These are phyloP conservation scores for Theileria annulata DNA, from an alignment of 169 alveolate species.

Conservation along the genomic window DNA sequence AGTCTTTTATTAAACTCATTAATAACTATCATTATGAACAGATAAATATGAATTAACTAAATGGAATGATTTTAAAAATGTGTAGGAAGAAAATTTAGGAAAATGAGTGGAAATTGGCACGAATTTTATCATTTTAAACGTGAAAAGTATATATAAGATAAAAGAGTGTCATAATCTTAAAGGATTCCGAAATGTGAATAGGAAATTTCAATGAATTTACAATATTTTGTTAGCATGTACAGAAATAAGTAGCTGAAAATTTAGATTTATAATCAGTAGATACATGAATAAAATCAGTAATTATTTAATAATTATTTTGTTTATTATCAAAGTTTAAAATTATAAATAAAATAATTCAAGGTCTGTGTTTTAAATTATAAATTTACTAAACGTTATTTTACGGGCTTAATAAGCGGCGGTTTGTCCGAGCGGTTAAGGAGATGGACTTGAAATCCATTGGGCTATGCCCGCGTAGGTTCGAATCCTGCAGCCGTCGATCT, in stretches of 20 bases:
- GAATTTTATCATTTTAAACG: background rate
- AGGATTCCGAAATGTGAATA: background rate
- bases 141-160: background rate
- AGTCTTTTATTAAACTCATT: background rate
- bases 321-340: background rate
- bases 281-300: no score
- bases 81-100: background rate
- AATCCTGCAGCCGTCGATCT: conserved; percentile 94
- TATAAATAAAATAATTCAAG: background rate
- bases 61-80: background rate
- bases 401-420: conserved; percentile 54
- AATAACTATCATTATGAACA: background rate
- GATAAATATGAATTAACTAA: background rate
- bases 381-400: conserved; percentile 14
- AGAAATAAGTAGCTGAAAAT: background rate
- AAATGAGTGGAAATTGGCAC: background rate
- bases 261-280: no score
- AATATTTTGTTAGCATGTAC: background rate
- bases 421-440: conserved; percentile 97
- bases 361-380: background rate
- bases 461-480: conserved; percentile 98
- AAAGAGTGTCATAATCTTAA: background rate
- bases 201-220: background rate
- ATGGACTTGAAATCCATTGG: conserved; percentile 95
- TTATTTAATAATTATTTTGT: no score